phyloP scores from a whole-genome alignment of 257 asterid genomes.

The Ophiorrhiza pumila region DNA sequence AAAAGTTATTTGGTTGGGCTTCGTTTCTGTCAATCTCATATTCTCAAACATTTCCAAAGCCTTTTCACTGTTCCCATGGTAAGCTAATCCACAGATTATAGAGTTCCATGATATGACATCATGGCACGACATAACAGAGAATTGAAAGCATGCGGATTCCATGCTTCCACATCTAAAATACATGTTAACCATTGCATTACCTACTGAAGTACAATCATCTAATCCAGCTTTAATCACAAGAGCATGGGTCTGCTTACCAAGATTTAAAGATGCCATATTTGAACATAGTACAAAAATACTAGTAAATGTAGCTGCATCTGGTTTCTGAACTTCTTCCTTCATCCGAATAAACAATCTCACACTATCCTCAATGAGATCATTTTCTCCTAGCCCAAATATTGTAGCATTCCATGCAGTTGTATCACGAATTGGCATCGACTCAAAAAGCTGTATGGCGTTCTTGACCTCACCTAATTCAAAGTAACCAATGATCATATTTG shows the following conservation, averaged over 20 bases:
- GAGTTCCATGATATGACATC: constrained; percentile 67
- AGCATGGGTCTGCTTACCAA: constrained; percentile 60
- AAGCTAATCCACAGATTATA: constrained; percentile 59
- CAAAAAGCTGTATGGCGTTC: constrained; percentile 38
- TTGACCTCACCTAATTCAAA: constrained; percentile 41
- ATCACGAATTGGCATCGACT: constrained; percentile 41
- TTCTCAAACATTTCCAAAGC: constrained; percentile 49
- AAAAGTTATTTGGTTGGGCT: constrained; percentile 52
- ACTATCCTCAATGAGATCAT: constrained; percentile 50
- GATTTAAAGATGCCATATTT: constrained; percentile 51
- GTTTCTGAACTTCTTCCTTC: constrained; percentile 36
- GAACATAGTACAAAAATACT: constrained; percentile 56
- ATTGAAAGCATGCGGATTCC: constrained; percentile 44
- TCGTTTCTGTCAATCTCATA: constrained; percentile 42
- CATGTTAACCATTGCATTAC: constrained; percentile 57
- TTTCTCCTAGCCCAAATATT: constrained; percentile 55
- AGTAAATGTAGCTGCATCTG: constrained; percentile 57
- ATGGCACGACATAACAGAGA: constrained; percentile 36
- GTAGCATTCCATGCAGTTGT: constrained; percentile 54
- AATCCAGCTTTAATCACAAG: constrained; percentile 47
- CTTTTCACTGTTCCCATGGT: constrained; percentile 48
- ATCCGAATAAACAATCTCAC: constrained; percentile 43
- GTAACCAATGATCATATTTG: constrained; percentile 56
- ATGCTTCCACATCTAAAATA: constrained; percentile 55
- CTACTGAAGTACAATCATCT: constrained; percentile 36